A percentile compares a stretch with the other conserved stretches of the same genome.
phyloP scores from a whole-genome alignment of 257 asterid genomes.

The Solanum paucissectum region DNA sequence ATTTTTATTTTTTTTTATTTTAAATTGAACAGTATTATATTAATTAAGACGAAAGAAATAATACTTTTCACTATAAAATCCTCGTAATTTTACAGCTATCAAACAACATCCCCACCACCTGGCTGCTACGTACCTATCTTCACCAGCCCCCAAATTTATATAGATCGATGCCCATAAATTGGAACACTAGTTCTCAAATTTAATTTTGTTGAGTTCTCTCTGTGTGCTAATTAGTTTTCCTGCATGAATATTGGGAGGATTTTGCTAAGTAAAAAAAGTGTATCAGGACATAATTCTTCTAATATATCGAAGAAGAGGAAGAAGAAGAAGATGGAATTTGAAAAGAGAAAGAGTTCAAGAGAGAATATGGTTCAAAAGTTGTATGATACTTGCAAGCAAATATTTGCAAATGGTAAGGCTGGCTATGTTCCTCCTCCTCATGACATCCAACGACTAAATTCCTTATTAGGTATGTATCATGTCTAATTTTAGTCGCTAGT shows the following conservation, averaged over 20 bases:
- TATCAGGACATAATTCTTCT: not conserved
- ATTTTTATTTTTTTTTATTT: too few relatives aligned
- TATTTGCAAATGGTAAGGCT: slow-evolving; percentile 1
- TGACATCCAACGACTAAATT: slow-evolving; percentile 6
- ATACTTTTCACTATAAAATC: not conserved
- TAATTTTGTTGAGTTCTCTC: not conserved
- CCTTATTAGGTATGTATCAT: slow-evolving; percentile 1
- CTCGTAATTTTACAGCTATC: not conserved
- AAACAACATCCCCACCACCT: not conserved
- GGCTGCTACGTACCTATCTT: not conserved
- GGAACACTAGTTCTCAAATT: not conserved
- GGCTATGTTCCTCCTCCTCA: slow-evolving; percentile 4
- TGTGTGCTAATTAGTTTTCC: not conserved
- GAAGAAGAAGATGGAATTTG: not conserved
- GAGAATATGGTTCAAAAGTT: not conserved
- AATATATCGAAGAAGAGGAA: not conserved
- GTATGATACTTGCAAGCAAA: slow-evolving; percentile 6
- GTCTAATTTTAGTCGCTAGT: not conserved
- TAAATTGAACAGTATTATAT: too few relatives aligned
- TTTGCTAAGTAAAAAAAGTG: not conserved
- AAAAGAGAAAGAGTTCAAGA: not conserved
- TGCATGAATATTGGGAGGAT: not conserved
- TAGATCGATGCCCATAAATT: not conserved
- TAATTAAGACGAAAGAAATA: not conserved
- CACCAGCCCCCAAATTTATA: not conserved